Evolutionary conservation across 2,329 filamentous ascomycete species (phyloP), one percentile per base, ranked within the genome.

Genomic region (Colletotrichum melonis): DNA sequence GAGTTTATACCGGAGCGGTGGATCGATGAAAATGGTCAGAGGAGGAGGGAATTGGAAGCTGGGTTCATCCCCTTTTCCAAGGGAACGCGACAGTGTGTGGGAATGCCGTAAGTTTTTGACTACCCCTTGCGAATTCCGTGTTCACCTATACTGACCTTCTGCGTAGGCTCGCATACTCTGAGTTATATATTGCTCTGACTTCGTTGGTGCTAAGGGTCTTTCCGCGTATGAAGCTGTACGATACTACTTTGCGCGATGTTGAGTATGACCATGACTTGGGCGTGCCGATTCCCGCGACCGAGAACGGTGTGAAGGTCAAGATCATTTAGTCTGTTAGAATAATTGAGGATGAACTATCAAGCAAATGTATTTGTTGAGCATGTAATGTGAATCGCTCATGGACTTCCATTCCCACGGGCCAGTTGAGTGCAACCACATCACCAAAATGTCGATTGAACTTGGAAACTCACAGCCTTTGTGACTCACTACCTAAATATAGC

Each of bases 221-320:
- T 8, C 79, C 79, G 5, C 70, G 74, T 16, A 75, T 80, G 77
- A 67, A 71, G 38, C 75, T 81, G 6, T 76, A 77, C 49, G 78
- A 82, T 24, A 82, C 80, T 0, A 77, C 75, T 1, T 67, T 74
- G 54, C 71, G 76, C 26, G 79, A 81, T 24, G 67, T 81, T 22
- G 64, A 64, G 32, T 80, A 80, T 55, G 77, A 80, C 26, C 72
- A 79, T 42, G 77, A 79, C 59, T 69, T 77, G 74, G 52, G 77
- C 5, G 66, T 78, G 2, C 75, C 79, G 3, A 59, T 76, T 63
- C 72, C 76, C 1, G 73, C 60, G n/a, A 54, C 59, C 12, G 75
- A 67, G 32, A 70, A 75, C 19, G 76, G 77, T 0, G 71, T 78
- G 6, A 65, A 73, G 5, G 72, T 57, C 5, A 63, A 64, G 62